A percentile compares a stretch with the other conserved stretches of the same genome.
These are phyloP conservation scores for Ichthyophonus hoferi DNA, from an alignment of 208 protist genomes.

Conservation along the genomic window DNA sequence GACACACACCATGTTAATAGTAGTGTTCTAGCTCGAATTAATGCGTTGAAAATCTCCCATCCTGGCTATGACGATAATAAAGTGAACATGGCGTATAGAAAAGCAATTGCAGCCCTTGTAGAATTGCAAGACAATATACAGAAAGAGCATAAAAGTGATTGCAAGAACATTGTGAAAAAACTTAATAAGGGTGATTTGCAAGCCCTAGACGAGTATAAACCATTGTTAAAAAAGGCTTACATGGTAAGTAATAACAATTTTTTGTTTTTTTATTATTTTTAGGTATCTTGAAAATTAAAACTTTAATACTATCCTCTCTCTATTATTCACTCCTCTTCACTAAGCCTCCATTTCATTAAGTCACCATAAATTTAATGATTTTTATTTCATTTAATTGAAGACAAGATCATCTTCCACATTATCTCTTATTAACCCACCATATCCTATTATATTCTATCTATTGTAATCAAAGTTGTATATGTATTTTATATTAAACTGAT, in stretches of 20 bases:
- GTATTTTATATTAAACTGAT: too few species aligned
- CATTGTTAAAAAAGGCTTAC: not conserved
- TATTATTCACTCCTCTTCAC: too few species aligned
- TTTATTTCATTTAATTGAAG: too few species aligned
- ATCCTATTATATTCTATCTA: too few species aligned
- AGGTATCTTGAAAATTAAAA: too few species aligned
- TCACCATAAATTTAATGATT: too few species aligned
- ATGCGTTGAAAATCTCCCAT: not conserved
- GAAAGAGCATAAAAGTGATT: not conserved
- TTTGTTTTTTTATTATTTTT: constrained; percentile 3
- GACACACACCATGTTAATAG: not conserved
- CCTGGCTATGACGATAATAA: not conserved
- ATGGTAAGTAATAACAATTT: not conserved
- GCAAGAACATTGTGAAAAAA: not conserved
- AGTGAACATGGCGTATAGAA: not conserved
- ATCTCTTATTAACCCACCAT: too few species aligned
- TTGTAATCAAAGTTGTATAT: too few species aligned
- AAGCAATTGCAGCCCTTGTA: not conserved
- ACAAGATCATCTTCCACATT: too few species aligned
- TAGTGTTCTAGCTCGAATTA: not conserved
- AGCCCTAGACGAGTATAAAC: not conserved
- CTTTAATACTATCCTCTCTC: too few species aligned
- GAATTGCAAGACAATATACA: not conserved
- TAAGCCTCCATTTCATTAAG: too few species aligned
- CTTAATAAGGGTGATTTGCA: not conserved